These are phyloP conservation scores for Lachnellula cervina DNA, from an alignment of 2,329 filamentous ascomycete genomes.

Conservation along the genomic window DNA sequence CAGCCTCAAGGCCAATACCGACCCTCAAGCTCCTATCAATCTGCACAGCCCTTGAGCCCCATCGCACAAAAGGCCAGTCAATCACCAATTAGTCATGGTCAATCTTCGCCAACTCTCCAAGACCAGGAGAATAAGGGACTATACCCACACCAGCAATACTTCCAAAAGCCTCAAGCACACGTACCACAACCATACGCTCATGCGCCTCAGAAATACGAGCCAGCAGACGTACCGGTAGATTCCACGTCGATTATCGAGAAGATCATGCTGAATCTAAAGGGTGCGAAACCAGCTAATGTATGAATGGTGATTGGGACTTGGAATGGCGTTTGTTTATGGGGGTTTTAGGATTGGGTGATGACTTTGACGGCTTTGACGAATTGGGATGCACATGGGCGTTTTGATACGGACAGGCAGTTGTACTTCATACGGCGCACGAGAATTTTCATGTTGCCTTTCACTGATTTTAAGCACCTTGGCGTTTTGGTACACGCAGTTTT, in stretches of 20 bases:
- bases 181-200: slow-evolving; percentile 3
- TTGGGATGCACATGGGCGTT: neutral
- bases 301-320: neutral
- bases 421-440: neutral
- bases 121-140: slow-evolving; percentile 11
- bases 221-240: slow-evolving; percentile 31
- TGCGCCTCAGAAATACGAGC: slow-evolving; percentile 12
- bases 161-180: slow-evolving; percentile 11
- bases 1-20: neutral
- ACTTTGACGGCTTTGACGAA: slow-evolving; percentile 1
- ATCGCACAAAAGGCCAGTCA: neutral
- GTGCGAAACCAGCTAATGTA: slow-evolving; percentile 18
- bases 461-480: neutral
- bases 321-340: neutral
- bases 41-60: neutral
- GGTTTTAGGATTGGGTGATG: neutral
- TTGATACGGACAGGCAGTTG: neutral
- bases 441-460: neutral
- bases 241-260: slow-evolving; percentile 43
- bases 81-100: neutral
- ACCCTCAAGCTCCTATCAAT: neutral
- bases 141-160: slow-evolving; percentile 25
- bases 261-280: slow-evolving; percentile 48
- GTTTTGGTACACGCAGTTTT: neutral
- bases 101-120: neutral